Base-by-base conservation (phyloP, 148 eudicot genomes). In the Vaccinium corymbosum region DNA sequence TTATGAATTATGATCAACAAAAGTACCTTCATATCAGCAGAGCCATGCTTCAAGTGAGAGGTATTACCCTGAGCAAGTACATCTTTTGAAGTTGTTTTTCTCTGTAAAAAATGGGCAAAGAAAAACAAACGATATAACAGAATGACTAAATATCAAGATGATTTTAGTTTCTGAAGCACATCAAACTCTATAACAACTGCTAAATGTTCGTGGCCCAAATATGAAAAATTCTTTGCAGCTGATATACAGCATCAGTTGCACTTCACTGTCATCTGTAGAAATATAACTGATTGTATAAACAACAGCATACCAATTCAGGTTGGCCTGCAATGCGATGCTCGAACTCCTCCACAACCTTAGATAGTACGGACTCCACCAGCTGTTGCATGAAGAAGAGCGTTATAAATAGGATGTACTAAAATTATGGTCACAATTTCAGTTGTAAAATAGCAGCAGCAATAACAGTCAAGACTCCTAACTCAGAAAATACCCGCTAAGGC, bases 301-400 rank as follows among this genome's bases (percentile, higher is more conserved):
- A 20, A 87, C 14, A 61, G 88, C 84, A 61, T 91, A 96, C 98
- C 98, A 76, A 22, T 71, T 92, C 89, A 82, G 80, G 82, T 87
- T 88, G 92, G 88, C 84, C 73, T 68, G 94, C 86, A 74, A 96
- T 84, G 50, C 92, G 97, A 61, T 96, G 92, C 86, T 96, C 99
- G 80, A 94, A 94, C 89, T 96, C 98, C 89, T 96, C 94, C 72
- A 91, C 92, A 84, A 94, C 98, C 88, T 93, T 96, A 42, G 88
- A 90, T 53, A 96, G 90, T 80, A 96, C 90, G 20, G 98, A 94
- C 80, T 96, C 99, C 61, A 96, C 91, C 52, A 94, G 90, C 99
- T 96, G 95, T 85, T 85, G 82, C 59, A 62, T 56, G 74, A 49
- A 90, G 79, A 85, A 82, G 52, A 51, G 51, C 27, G 9, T 50